Evolutionary conservation across 768 basidiomycete genomes (phyloP).

Genomic region (Cystobasidium ongulense): DNA sequence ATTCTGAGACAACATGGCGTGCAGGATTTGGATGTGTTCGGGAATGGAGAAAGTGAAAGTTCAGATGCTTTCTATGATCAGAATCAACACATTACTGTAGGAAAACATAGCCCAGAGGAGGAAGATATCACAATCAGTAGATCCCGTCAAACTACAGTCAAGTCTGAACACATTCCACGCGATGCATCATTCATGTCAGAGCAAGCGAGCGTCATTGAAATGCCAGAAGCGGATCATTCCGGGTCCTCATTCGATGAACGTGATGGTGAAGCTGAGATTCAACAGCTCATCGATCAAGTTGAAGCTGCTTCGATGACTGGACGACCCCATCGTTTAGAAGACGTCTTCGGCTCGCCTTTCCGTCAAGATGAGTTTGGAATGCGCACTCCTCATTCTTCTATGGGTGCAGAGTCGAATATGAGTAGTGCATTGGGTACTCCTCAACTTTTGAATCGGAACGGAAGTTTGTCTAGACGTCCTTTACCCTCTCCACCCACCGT

Average conservation of each 20-base stretch:
- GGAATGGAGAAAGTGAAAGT: neutral
- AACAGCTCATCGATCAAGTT: conserved; percentile 17
- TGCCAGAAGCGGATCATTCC: conserved; percentile 6
- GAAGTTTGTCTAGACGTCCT: conserved; percentile 14
- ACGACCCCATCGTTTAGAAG: neutral
- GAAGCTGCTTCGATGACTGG: conserved; percentile 8
- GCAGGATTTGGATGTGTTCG: neutral
- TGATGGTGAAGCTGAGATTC: conserved; percentile 15
- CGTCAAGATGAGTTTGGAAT: conserved; percentile 12
- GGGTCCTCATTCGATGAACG: neutral
- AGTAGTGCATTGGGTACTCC: conserved; percentile 4
- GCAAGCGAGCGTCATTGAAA: conserved; percentile 20
- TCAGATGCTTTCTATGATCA: neutral
- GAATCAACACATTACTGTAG: neutral
- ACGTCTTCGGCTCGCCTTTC: conserved; percentile 8
- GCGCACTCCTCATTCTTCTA: conserved; percentile 16
- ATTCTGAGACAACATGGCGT: neutral
- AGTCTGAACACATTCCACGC: neutral
- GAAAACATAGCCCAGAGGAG: neutral
- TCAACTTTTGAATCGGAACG: conserved; percentile 1
- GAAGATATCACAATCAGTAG: neutral
- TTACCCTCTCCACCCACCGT: conserved; percentile 15
- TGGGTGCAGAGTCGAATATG: conserved; percentile 6
- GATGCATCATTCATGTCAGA: conserved; percentile 20
- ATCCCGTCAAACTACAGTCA: neutral